phyloP scores from a whole-genome alignment of 1,284 basidiomycete species.

The Polyporus tsugae region DNA sequence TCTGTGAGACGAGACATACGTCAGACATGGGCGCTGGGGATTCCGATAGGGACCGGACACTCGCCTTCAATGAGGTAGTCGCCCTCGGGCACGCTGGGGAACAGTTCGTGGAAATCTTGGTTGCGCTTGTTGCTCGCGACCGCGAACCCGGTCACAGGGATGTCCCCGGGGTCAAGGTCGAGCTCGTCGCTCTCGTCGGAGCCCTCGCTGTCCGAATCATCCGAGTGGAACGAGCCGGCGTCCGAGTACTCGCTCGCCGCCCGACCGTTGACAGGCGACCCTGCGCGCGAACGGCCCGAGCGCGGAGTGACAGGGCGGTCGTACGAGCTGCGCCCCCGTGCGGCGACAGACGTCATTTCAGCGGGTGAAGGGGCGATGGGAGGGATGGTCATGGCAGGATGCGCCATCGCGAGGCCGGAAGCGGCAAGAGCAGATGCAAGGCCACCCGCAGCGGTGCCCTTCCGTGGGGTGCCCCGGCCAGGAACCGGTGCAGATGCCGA shows the following conservation, averaged over 20 bases:
- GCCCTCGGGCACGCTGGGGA: slow-evolving; percentile 89
- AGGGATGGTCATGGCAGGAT: slow-evolving; percentile 56
- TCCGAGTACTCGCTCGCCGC: slow-evolving; percentile 41
- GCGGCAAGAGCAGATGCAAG: slow-evolving; percentile 74
- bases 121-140: slow-evolving; percentile 97
- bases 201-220: slow-evolving; percentile 39
- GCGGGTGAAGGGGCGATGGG: slow-evolving; percentile 45
- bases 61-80: slow-evolving; percentile 98
- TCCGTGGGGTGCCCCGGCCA: slow-evolving; percentile 36
- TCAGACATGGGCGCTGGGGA: slow-evolving; percentile 5
- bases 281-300: slow-evolving; percentile 38
- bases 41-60: slow-evolving; percentile 31
- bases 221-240: slow-evolving; percentile 41
- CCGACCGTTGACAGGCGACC: slow-evolving; percentile 36
- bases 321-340: slow-evolving; percentile 21
- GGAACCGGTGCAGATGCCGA: background rate
- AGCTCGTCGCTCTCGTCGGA: slow-evolving; percentile 52
- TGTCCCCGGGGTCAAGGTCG: slow-evolving; percentile 72
- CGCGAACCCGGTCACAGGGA: slow-evolving; percentile 92
- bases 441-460: slow-evolving; percentile 43
- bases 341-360: slow-evolving; percentile 27
- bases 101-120: slow-evolving; percentile 95
- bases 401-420: slow-evolving; percentile 71
- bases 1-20: slow-evolving; percentile 59
- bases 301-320: slow-evolving; percentile 23